Conservation (phyloP, 2,329 filamentous ascomycete genomes). For the Colletotrichum sublineola region DNA sequence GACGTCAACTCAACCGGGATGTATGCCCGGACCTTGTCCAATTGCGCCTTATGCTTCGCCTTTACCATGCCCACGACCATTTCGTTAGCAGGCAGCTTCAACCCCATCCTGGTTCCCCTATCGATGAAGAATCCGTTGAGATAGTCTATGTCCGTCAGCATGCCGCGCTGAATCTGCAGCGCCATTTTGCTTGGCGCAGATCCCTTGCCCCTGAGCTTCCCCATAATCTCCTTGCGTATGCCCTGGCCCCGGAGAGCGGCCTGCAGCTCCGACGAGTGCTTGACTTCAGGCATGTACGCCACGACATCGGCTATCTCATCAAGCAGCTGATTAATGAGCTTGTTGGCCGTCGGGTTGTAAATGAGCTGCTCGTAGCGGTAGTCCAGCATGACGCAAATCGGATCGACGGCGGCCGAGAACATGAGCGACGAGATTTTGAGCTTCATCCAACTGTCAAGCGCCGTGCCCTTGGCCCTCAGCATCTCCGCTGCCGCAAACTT, state of each 20-base stretch:
- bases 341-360: slow-evolving; percentile 74
- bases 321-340: slow-evolving; percentile 78
- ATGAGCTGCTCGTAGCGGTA: slow-evolving; percentile 79
- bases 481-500: slow-evolving; percentile 73
- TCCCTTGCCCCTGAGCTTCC: slow-evolving; percentile 69
- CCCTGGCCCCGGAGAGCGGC: slow-evolving; percentile 69
- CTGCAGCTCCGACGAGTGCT: slow-evolving; percentile 69
- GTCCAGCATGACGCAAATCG: slow-evolving; percentile 84
- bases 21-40: slow-evolving; percentile 49
- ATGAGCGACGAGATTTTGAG: slow-evolving; percentile 85
- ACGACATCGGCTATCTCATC: slow-evolving; percentile 82
- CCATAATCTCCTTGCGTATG: slow-evolving; percentile 72
- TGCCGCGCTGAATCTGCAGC: slow-evolving; percentile 71
- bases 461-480: slow-evolving; percentile 71
- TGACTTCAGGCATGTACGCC: slow-evolving; percentile 79
- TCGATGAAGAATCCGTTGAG: slow-evolving; percentile 90
- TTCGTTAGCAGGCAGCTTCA: slow-evolving; percentile 80
- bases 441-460: slow-evolving; percentile 73
- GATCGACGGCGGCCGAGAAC: slow-evolving; percentile 82
- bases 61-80: slow-evolving; percentile 80
- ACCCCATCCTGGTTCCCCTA: slow-evolving; percentile 77
- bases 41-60: slow-evolving; percentile 67
- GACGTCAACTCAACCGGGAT: slow-evolving; percentile 55
- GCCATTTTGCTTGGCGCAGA: slow-evolving; percentile 74
- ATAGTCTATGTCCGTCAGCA: slow-evolving; percentile 82